Base-by-base conservation (phyloP, 306 rosid genomes). In the Fragaria ananassa region DNA sequence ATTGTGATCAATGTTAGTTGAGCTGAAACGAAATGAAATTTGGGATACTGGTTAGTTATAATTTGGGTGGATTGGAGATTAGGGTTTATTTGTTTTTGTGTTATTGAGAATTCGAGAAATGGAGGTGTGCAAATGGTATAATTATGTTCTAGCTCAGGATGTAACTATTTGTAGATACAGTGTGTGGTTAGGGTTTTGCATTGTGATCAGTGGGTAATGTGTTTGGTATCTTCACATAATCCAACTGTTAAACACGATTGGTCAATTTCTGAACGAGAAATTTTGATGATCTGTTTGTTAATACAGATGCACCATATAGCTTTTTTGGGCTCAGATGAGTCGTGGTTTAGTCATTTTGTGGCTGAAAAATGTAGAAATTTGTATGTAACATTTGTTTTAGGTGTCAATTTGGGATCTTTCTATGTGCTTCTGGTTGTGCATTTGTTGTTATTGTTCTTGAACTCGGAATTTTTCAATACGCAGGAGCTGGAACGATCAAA, bases 401-500 rank as follows among this genome's bases (percentile, higher is more conserved):
- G 27, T 70, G 57, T 34, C 41, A 15, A 3, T 4, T 19, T 29
- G 74, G 37, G 67, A 8, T 29, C 39, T 29, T 13, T 61, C 10
- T 61, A 0, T 15, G 18, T 72, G 68, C 18, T 41, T 49, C 37
- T 58, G 2, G 17, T 9, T 10, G 11, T 37, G 71, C 46, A 23
- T 31, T 56, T 63, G 21, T 63, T 18, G 29, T 19, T 61, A 9
- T 75, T 77, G 63, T 29, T 79, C 63, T 62, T 79, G 78, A 82
- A 72, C 27, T 72, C 41, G 65, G 5, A 58, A 46, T 78, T 8
- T 79, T 79, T 47, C 76, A 45, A 17, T 75, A 72, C 23, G 76
- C 91, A 92, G 99, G 96, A 85, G 69, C 69, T 89, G 81, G 93
- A 85, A 39, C 87, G 80, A n/a, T 69, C 85, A 12, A 92, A 89